Conservation (phyloP, 495 filamentous ascomycete species). For the Collariella sp. region DNA sequence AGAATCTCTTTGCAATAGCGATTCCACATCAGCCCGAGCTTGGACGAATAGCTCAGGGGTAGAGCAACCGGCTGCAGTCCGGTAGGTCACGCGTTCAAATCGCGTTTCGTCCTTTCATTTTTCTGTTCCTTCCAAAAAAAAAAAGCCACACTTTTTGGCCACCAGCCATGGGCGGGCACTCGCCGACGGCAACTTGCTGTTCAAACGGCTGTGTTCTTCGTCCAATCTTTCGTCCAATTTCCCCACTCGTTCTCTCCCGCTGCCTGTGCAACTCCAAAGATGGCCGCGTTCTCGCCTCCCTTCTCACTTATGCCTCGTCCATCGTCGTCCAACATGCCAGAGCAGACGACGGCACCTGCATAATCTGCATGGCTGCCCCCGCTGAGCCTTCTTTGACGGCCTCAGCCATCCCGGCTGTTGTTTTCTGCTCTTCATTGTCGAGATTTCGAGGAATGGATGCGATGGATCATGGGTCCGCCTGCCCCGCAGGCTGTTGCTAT, state of each 20-base stretch:
- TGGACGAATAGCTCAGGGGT: slow-evolving; percentile 22
- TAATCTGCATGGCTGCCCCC: not conserved
- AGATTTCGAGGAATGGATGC: not conserved
- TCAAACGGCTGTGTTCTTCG: no score
- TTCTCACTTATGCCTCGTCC: no score
- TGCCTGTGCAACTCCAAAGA: no score
- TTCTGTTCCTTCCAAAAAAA: not conserved
- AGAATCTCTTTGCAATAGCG: no score
- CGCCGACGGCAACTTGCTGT: no score
- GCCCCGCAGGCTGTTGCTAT: not conserved
- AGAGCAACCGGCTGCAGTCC: slow-evolving; percentile 24
- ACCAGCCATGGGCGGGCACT: not conserved
- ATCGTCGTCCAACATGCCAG: no score
- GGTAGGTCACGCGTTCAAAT: slow-evolving; percentile 24
- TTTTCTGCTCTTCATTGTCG: no score
- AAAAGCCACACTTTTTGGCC: not conserved
- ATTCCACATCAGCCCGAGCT: not conserved
- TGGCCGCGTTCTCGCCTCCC: no score
- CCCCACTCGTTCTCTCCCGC: no score
- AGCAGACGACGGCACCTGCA: not conserved
- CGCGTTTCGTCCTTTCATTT: slow-evolving; percentile 19
- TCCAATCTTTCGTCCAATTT: no score
- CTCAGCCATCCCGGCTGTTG: not conserved
- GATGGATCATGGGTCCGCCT: not conserved
- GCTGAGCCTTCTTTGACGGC: not conserved